Evolutionary conservation across 2,329 filamentous ascomycete species (phyloP), one percentile per base, ranked within the genome.

Genomic region (Alternaria ventricosa): DNA sequence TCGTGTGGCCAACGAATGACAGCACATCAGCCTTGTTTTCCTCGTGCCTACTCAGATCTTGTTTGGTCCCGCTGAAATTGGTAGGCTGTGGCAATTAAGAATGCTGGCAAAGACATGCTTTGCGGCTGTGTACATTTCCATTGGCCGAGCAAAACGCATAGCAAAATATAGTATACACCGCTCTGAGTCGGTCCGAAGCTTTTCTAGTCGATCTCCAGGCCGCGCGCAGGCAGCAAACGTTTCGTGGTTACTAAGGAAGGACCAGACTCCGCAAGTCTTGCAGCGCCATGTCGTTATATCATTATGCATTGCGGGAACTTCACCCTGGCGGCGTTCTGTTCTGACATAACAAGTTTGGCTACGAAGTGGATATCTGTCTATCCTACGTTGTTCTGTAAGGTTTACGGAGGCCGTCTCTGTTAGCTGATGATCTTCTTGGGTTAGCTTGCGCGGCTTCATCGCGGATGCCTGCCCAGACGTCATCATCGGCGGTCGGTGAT

Each of bases 1-100:
- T 57, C 46, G 36, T 41, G 57, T 56, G 64, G 70, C 68, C 58
- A 63, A 60, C 66, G 28, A 64, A 70, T 67, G 61, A 65, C 64
- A 64, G 49, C 66, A 67, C 33, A 55, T n/a, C 73, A 72, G 68
- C 70, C 69, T 70, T 63, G 57, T 69, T 63, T 47, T 64, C 67
- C 63, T 69, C 66, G 63, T 64, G 59, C 36, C 65, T 65, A 61
- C 67, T 64, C 65, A 64, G 55, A 57, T 20, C 36, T 15, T 50
- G 60, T 53, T 49, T 63, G 44, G 46, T 47, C 41, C 33, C n/a
- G 8, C 47, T 7, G n/a, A 9, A 53, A 43, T 55, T 20, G 50
- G 49, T 55, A 46, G 41, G 5, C 25, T 25, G 23, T 44, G 23
- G 50, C n/a, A 22, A 49, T 41, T 53, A 57, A 30, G 13, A 23